Conservation (phyloP, 208 protist genomes). For the Wallacemonas sp. region DNA sequence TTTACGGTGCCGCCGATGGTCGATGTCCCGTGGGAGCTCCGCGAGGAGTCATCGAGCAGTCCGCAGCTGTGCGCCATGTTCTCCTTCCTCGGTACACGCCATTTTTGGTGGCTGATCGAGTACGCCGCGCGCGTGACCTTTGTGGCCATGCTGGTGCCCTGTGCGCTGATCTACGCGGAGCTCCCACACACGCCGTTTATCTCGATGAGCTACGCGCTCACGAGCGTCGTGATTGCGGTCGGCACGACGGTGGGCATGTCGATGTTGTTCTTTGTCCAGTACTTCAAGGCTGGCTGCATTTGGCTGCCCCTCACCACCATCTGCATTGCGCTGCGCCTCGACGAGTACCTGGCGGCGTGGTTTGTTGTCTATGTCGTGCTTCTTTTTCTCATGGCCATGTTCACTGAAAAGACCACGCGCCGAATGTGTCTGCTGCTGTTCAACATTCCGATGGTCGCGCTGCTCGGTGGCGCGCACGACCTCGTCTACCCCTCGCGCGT, state of each 20-base stretch:
- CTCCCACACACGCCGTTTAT: slow-evolving; percentile 41
- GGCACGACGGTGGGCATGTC: slow-evolving; percentile 58
- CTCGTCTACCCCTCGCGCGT: slow-evolving; percentile 42
- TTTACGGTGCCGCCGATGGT: slow-evolving; percentile 25
- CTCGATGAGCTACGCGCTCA: slow-evolving; percentile 48
- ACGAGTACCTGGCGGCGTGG: slow-evolving; percentile 45
- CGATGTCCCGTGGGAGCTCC: slow-evolving; percentile 62
- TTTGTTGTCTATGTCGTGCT: slow-evolving; percentile 68
- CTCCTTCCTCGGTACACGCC: slow-evolving; percentile 48
- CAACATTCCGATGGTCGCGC: slow-evolving; percentile 62
- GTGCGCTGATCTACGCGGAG: slow-evolving; percentile 47
- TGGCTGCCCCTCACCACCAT: slow-evolving; percentile 68
- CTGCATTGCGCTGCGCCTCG: slow-evolving; percentile 46
- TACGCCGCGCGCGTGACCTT: slow-evolving; percentile 62
- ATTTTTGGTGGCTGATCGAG: slow-evolving; percentile 79
- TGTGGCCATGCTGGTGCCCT: slow-evolving; percentile 67
- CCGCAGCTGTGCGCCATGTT: slow-evolving; percentile 37
- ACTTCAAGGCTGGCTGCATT: slow-evolving; percentile 53
- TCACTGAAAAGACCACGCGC: slow-evolving; percentile 53
- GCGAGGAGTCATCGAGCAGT: slow-evolving; percentile 29
- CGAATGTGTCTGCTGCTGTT: slow-evolving; percentile 65
- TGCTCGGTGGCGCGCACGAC: slow-evolving; percentile 37
- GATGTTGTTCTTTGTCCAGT: slow-evolving; percentile 53
- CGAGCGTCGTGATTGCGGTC: slow-evolving; percentile 53
- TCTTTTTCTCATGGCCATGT: slow-evolving; percentile 62